phyloP scores from a whole-genome alignment of 148 eudicot genomes.

The Silene latifolia region DNA sequence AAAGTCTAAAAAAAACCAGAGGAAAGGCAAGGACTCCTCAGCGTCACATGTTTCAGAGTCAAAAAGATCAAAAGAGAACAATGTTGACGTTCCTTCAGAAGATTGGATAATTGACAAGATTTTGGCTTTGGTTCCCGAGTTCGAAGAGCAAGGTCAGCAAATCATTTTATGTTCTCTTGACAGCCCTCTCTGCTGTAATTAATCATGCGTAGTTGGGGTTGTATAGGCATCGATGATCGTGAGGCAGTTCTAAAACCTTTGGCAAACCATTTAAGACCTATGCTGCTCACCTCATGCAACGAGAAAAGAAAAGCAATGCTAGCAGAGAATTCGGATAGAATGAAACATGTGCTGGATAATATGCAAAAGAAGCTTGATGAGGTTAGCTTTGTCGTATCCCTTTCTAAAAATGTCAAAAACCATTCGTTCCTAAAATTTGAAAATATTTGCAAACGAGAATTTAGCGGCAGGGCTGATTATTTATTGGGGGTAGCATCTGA shows the following conservation, averaged over 20 bases:
- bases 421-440: background rate
- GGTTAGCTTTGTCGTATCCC: constrained; percentile 37
- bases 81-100: constrained; percentile 51
- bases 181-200: constrained; percentile 7
- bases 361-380: constrained; percentile 87
- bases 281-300: constrained; percentile 74
- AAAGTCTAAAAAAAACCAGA: constrained; percentile 83
- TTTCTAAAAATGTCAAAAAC: constrained; percentile 12
- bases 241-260: constrained; percentile 73
- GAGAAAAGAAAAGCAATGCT: constrained; percentile 69
- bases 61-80: constrained; percentile 53
- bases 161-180: constrained; percentile 11
- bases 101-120: constrained; percentile 68
- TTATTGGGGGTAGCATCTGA: background rate
- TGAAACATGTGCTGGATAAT: constrained; percentile 60
- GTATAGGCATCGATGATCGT: constrained; percentile 62
- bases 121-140: constrained; percentile 61
- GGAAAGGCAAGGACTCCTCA: constrained; percentile 64
- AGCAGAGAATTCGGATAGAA: constrained; percentile 76
- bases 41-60: constrained; percentile 46
- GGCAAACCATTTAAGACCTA: constrained; percentile 78
- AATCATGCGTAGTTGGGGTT: constrained; percentile 13
- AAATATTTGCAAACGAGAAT: constrained; percentile 1
- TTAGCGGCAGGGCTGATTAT: background rate
- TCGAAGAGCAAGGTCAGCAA: constrained; percentile 80